Percentiles rank a stretch among this genome's conserved stretches.
These are phyloP conservation scores for Auxenochlorella pyrenoidosa DNA, from an alignment of 139 green algal species.

Conservation along the genomic window DNA sequence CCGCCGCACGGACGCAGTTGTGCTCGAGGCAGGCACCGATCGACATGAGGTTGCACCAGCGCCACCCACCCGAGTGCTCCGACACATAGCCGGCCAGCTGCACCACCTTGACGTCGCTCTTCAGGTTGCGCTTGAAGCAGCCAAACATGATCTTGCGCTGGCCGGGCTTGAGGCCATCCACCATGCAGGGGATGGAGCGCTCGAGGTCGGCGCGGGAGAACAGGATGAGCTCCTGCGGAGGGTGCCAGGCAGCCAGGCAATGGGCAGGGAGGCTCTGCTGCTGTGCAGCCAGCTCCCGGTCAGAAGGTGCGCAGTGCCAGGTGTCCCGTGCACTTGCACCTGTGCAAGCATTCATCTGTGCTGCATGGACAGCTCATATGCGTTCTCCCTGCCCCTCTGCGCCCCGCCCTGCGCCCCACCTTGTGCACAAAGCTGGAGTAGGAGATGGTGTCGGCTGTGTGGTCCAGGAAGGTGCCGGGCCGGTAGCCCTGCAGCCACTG, in stretches of 20 bases:
- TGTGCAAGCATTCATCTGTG: too few species aligned
- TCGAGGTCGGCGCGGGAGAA: slow-evolving; percentile 94
- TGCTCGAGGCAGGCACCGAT: too few species aligned
- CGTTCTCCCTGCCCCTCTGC: too few species aligned
- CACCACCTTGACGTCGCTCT: slow-evolving; percentile 95
- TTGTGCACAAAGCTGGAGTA: slow-evolving; percentile 98
- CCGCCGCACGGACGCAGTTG: too few species aligned
- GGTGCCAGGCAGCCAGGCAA: background rate
- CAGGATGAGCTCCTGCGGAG: slow-evolving; percentile 89
- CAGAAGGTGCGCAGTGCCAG: too few species aligned
- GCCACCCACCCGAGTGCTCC: slow-evolving; percentile 78
- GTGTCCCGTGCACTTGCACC: too few species aligned
- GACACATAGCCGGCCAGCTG: slow-evolving; percentile 97
- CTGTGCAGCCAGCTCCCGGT: background rate
- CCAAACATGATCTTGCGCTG: slow-evolving; percentile 99
- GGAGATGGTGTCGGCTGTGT: slow-evolving; percentile 76
- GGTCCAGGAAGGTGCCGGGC: slow-evolving; percentile 96
- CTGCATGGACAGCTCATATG: too few species aligned
- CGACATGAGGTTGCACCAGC: too few species aligned
- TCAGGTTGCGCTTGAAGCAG: slow-evolving; percentile 98
- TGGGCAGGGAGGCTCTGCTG: background rate
- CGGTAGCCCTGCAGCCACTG: slow-evolving; percentile 87
- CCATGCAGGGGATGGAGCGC: slow-evolving; percentile 95
- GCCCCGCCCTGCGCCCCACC: slow-evolving; percentile 40
- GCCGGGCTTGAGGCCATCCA: slow-evolving; percentile 98